These are phyloP conservation scores for Paecilomyces niveus DNA, from an alignment of 2,329 filamentous ascomycete species.

Conservation along the genomic window DNA sequence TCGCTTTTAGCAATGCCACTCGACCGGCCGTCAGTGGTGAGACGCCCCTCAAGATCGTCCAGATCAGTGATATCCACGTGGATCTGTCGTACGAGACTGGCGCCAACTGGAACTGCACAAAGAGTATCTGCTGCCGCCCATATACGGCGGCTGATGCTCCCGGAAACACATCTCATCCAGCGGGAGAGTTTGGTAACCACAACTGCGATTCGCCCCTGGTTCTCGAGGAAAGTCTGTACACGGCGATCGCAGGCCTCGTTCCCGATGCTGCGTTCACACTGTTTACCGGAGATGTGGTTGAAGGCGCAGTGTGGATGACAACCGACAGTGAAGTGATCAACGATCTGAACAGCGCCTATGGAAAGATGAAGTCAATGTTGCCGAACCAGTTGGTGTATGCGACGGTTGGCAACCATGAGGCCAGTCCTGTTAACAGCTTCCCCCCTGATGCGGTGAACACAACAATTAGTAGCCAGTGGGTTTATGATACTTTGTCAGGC, in stretches of 20 bases:
- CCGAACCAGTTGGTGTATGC: constrained; percentile 40
- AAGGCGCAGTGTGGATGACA: constrained; percentile 39
- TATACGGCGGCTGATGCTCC: constrained; percentile 44
- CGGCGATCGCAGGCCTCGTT: constrained; percentile 35
- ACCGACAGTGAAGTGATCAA: constrained; percentile 25
- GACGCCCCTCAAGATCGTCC: constrained; percentile 48
- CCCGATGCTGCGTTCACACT: constrained; percentile 43
- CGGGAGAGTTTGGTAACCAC: constrained; percentile 46
- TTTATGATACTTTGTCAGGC: constrained; percentile 43
- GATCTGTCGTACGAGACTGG: constrained; percentile 50
- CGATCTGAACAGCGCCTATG: constrained; percentile 41
- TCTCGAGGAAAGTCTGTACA: constrained; percentile 49
- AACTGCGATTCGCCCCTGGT: constrained; percentile 46
- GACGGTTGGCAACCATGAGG: constrained; percentile 52
- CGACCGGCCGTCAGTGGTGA: constrained; percentile 41
- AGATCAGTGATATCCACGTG: constrained; percentile 55
- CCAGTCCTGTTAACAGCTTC: constrained; percentile 45
- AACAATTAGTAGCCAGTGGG: constrained; percentile 42
- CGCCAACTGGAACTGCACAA: constrained; percentile 48
- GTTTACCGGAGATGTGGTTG: constrained; percentile 54
- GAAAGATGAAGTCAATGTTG: constrained; percentile 38
- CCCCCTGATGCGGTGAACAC: constrained; percentile 34
- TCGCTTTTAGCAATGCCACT: constrained; percentile 27
- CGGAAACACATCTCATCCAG: constrained; percentile 42
- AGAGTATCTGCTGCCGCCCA: constrained; percentile 53